Evolutionary conservation across 129 eudicot genomes (phyloP).

Genomic region (Centaurea solstitialis): DNA sequence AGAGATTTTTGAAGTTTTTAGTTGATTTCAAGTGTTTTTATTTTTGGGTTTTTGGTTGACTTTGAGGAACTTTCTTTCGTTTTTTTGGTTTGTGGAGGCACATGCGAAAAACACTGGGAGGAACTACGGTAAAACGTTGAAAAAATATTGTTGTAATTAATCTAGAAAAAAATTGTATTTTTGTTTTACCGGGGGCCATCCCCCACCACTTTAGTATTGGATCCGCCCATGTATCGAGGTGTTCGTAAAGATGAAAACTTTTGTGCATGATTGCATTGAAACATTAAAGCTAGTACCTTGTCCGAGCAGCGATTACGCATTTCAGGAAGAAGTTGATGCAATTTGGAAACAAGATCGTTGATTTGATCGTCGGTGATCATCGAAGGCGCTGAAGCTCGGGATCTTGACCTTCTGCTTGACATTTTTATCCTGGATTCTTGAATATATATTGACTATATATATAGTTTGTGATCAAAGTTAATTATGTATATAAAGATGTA

Average conservation of each 20-base stretch:
- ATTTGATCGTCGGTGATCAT: slow-evolving; percentile 77
- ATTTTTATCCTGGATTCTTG: slow-evolving; percentile 5
- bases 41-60: too few relatives aligned
- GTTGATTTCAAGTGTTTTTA: too few relatives aligned
- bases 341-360: slow-evolving; percentile 84
- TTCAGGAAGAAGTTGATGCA: slow-evolving; percentile 92
- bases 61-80: too few relatives aligned
- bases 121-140: too few relatives aligned
- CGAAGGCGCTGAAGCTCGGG: slow-evolving; percentile 49
- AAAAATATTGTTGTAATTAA: too few relatives aligned
- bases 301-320: slow-evolving; percentile 59
- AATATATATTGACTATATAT: not conserved
- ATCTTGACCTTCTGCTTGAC: slow-evolving; percentile 87
- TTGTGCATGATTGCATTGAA: not conserved
- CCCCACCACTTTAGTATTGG: too few relatives aligned
- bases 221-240: not conserved
- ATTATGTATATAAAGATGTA: not conserved
- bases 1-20: too few relatives aligned
- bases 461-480: not conserved
- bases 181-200: too few relatives aligned
- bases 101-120: too few relatives aligned
- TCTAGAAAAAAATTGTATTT: too few relatives aligned
- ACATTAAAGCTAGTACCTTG: slow-evolving; percentile 45
- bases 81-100: too few relatives aligned
- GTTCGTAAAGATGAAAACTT: not conserved